Conservation (phyloP, 225 moss, liverwort and hornwort genomes). For the Sphagnum tenellum region DNA sequence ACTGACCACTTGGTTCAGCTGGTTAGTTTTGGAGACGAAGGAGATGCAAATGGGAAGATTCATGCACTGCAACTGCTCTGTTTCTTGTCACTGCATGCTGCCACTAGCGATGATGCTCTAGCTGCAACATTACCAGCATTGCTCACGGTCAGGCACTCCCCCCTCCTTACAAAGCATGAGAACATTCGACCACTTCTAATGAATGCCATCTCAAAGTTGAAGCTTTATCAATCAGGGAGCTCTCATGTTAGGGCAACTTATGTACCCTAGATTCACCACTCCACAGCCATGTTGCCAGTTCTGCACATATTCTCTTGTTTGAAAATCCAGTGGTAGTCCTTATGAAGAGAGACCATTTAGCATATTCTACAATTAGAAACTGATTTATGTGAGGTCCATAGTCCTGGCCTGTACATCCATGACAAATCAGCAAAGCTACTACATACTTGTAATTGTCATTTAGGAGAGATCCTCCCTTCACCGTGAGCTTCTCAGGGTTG, state of each 20-base stretch:
- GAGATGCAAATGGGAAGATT: slow-evolving; percentile 35
- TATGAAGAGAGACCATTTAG: too few relatives aligned
- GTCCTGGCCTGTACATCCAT: too few relatives aligned
- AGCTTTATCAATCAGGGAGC: slow-evolving; percentile 37
- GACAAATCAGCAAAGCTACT: too few relatives aligned
- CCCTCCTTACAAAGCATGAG: slow-evolving; percentile 37
- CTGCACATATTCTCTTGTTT: too few relatives aligned
- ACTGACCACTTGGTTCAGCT: slow-evolving; percentile 40
- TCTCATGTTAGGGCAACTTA: neutral
- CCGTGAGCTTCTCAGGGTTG: too few relatives aligned
- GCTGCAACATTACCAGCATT: slow-evolving; percentile 20
- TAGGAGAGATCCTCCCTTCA: too few relatives aligned
- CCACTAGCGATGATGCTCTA: slow-evolving; percentile 34
- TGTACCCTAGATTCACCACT: too few relatives aligned
- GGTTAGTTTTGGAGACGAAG: slow-evolving; percentile 20
- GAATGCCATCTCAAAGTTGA: slow-evolving; percentile 36
- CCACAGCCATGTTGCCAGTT: too few relatives aligned
- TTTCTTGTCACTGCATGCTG: slow-evolving; percentile 29
- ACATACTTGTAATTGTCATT: too few relatives aligned
- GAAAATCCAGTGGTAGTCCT: too few relatives aligned
- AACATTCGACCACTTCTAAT: slow-evolving; percentile 26
- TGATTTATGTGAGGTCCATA: too few relatives aligned
- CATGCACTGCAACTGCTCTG: slow-evolving; percentile 40
- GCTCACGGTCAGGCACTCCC: slow-evolving; percentile 34
- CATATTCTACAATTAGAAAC: too few relatives aligned